Evolutionary conservation across 345 rosid genomes (phyloP).

Genomic region (Salix koriyanagi): DNA sequence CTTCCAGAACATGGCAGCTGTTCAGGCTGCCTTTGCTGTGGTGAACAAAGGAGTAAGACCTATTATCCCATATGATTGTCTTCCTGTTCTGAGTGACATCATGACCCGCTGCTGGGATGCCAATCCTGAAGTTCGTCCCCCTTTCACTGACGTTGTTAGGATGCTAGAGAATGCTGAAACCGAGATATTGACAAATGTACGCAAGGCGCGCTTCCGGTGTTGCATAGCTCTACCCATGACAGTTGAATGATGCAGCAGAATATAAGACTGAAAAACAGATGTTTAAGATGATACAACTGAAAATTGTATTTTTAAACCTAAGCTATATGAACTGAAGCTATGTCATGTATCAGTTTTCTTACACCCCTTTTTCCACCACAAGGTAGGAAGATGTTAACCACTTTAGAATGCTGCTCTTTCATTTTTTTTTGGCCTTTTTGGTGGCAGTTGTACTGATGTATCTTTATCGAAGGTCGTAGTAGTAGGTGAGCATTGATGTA

Average conservation of each 20-base stretch:
- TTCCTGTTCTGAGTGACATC: constrained; percentile 25
- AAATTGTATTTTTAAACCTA: not conserved
- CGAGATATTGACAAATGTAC: constrained; percentile 26
- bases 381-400: constrained; percentile 12
- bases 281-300: constrained; percentile 7
- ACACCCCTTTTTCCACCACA: not conserved
- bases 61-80: constrained; percentile 22
- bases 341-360: constrained; percentile 13
- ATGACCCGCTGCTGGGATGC: constrained; percentile 31
- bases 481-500: not conserved
- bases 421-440: not conserved
- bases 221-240: constrained; percentile 30
- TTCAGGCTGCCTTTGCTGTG: constrained; percentile 34
- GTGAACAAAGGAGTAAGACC: constrained; percentile 32
- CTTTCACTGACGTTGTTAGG: constrained; percentile 22
- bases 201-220: constrained; percentile 33
- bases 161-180: constrained; percentile 30
- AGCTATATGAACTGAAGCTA: not conserved
- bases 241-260: constrained; percentile 17
- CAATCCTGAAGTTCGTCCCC: constrained; percentile 26
- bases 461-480: not conserved
- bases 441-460: constrained; percentile 9
- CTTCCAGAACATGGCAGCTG: constrained; percentile 32
- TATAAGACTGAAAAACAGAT: not conserved
- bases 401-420: constrained; percentile 11